Evolutionary conservation across 2,329 filamentous ascomycete species (phyloP), one percentile per base, ranked within the genome.

Genomic region (Aspergillus awamori): DNA sequence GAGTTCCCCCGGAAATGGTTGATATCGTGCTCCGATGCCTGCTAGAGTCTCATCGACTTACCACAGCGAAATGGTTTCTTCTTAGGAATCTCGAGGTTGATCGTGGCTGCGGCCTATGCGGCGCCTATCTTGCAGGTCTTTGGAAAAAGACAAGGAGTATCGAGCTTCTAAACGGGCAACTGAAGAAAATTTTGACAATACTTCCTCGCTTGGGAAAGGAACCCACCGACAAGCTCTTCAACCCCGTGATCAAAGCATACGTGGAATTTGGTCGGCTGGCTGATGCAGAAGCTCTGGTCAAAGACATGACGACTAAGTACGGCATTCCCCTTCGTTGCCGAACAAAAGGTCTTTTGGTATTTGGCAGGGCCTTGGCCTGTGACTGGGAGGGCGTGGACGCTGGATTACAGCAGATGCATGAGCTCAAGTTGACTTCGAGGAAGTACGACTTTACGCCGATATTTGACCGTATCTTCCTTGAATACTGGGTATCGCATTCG

Each of bases 381-480:
- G 74, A 80, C 59, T 81, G 79, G 79, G 65, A 72, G 26, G 74
- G 69, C 11, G 79, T 80, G 8, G 69, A 77, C 51, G 63, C 61
- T n/a, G 74, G 71, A n/a, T 61, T 81, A 52, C 61, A 72, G 45
- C 71, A 74, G 48, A 76, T 80, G 69, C 73, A 78, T 49, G 63
- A 70, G 8, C 69, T 73, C 7, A 70, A 71, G 5, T 60, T 76
- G 33, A 74, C 75, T 11, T 64, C 61, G 5, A 65, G 67, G 15
- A 65, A 69, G 57, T 63, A 57, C 6, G 68, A 73, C 51, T 79
- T 79, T 47, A 53, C 65, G 2, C 67, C 67, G 5, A 66, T 72
- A 22, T 79, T 79, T 52, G 75, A 79, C 57, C 75, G 76, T 24
- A 70, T 79, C 47, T 78, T 79, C 47, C 64, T 79, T 38, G 77